Percentiles rank a stretch among this genome's conserved stretches.
These are phyloP conservation scores for Syncephalastrum racemosum DNA, from an alignment of 371 early-diverging fungal genomes.

Conservation along the genomic window DNA sequence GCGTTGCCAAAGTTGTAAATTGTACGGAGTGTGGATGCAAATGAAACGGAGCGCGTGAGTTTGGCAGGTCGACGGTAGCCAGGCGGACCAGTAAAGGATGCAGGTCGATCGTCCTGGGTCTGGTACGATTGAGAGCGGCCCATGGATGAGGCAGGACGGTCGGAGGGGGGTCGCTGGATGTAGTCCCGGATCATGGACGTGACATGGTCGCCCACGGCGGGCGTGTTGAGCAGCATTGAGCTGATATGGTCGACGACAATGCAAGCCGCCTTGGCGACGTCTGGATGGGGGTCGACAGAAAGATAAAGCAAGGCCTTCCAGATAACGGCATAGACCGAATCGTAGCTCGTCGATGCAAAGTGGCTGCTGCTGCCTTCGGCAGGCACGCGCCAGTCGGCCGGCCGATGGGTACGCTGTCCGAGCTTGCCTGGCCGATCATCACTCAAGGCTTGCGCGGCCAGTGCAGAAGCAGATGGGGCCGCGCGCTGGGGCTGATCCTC, in stretches of 20 bases:
- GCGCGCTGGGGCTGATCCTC: constrained; percentile 42
- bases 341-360: constrained; percentile 44
- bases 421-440: not conserved
- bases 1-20: constrained; percentile 48
- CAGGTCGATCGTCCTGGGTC: constrained; percentile 15
- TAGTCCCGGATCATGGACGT: constrained; percentile 35
- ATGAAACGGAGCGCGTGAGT: constrained; percentile 47
- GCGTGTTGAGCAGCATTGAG: constrained; percentile 41
- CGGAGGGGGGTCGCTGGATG: constrained; percentile 17
- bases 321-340: constrained; percentile 61
- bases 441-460: not conserved
- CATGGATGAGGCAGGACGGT: constrained; percentile 6
- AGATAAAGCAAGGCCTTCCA: constrained; percentile 80
- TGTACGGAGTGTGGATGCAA: constrained; percentile 50
- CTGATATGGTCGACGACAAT: constrained; percentile 77
- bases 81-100: constrained; percentile 5
- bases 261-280: constrained; percentile 65
- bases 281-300: constrained; percentile 77
- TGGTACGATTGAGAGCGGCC: constrained; percentile 29
- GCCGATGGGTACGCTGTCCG: constrained; percentile 10
- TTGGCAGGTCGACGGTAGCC: constrained; percentile 31
- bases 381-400: constrained; percentile 25
- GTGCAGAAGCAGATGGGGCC: not conserved
- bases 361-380: constrained; percentile 25
- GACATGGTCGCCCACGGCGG: constrained; percentile 40